Evolutionary conservation across 805 yeast genomes (phyloP), one percentile per base, ranked within the genome.

Genomic region (Saturnispora ahearnii): DNA sequence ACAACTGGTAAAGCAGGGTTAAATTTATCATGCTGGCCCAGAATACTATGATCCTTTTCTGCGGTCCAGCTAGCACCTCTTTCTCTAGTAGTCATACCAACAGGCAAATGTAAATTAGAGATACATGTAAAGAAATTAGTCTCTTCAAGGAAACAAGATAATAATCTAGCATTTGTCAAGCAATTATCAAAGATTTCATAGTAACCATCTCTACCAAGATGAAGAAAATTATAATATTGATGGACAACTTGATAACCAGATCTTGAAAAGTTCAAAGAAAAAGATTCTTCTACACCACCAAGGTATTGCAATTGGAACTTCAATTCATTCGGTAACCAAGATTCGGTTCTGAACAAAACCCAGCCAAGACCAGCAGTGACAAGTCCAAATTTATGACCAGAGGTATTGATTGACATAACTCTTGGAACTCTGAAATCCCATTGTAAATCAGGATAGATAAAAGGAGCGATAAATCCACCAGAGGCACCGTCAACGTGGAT

Each of bases 401-500:
- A 85, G 10, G 95, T 78, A 70, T 88, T 90, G 68, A 89, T 88
- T 30, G 90, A 81, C 54, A 76, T 79, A 44, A 89, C 97, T 53
- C 96, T 75, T 26, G 78, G 78, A 44, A 84, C 63, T 53, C 81
- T 70, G 69, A 89, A 90, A 65, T 88, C 96, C 96, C 96, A 89
- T 57, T 73, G 76, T 54, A 81, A 72, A 15, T 83, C 77, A 4
- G 95, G 95, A 62, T 74, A 83, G 29, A 79, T 66, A 61, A 89
- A 85, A 18, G 97, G 96, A 2, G 96, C 96, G 41, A 89, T 76
- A 62, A 89, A 79, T 1, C 84, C 97, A 51, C 96, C 96, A 21
- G 88, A 79, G 2, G 96, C 96, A 57, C 93, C 97, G 64, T 89
- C 97, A 28, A 90, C 93, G 63, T 89, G 97, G 61, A 89, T 87